Percentiles rank a stretch among this genome's conserved stretches.
Evolutionary conservation across 2,329 filamentous ascomycete species (phyloP).

Genomic region (Epichloe hybrida): DNA sequence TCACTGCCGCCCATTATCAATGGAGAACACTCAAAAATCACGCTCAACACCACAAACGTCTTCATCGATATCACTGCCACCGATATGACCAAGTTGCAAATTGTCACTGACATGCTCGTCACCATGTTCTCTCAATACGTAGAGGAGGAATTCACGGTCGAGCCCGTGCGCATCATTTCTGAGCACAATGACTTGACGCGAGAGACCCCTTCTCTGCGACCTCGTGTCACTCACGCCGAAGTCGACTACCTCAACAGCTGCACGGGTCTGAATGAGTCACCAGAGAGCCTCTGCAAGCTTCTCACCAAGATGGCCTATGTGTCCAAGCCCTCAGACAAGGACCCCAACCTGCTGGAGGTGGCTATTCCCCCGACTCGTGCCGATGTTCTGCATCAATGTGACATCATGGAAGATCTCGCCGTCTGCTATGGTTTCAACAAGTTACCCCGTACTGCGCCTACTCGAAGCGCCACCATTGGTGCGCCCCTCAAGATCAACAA

Average conservation of each 20-base stretch:
- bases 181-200: slow-evolving; percentile 78
- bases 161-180: slow-evolving; percentile 85
- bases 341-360: slow-evolving; percentile 63
- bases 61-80: slow-evolving; percentile 96
- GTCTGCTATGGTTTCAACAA: slow-evolving; percentile 98
- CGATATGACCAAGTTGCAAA: slow-evolving; percentile 89
- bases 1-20: slow-evolving; percentile 98
- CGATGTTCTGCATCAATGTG: slow-evolving; percentile 89
- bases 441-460: slow-evolving; percentile 74
- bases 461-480: slow-evolving; percentile 73
- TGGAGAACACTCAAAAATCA: slow-evolving; percentile 92
- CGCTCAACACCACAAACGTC: slow-evolving; percentile 77
- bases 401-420: slow-evolving; percentile 97
- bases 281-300: slow-evolving; percentile 63
- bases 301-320: slow-evolving; percentile 79
- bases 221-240: slow-evolving; percentile 66
- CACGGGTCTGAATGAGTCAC: slow-evolving; percentile 65
- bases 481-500: slow-evolving; percentile 92
- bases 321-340: slow-evolving; percentile 59
- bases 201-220: slow-evolving; percentile 61
- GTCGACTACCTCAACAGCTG: slow-evolving; percentile 90
- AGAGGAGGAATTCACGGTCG: slow-evolving; percentile 76
- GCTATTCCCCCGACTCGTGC: slow-evolving; percentile 84
- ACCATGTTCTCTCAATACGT: slow-evolving; percentile 96
- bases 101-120: slow-evolving; percentile 89